These are phyloP conservation scores for Pleurostoma richardsiae DNA, from an alignment of 2,329 filamentous ascomycete species.

Conservation along the genomic window DNA sequence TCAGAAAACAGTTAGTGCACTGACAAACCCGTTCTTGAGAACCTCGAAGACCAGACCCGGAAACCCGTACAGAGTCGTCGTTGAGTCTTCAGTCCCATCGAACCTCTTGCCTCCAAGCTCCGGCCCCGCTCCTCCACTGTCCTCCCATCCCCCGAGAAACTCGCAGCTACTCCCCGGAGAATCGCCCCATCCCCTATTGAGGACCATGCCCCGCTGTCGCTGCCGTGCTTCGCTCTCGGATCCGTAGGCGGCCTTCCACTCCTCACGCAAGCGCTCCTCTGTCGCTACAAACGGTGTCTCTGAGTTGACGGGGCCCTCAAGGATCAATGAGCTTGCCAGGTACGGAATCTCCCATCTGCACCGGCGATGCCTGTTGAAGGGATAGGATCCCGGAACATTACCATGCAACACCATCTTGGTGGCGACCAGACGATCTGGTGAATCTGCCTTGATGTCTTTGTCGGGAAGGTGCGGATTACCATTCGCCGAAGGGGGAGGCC, in stretches of 20 bases:
- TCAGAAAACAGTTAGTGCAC: constrained; percentile 82
- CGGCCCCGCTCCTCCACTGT: constrained; percentile 51
- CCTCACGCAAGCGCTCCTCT: constrained; percentile 60
- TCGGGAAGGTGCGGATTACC: constrained; percentile 17
- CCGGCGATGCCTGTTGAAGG: constrained; percentile 90
- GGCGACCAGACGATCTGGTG: constrained; percentile 67
- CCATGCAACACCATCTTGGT: constrained; percentile 92
- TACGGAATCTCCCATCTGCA: constrained; percentile 79
- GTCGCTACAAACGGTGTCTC: constrained; percentile 76
- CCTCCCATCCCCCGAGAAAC: constrained; percentile 80
- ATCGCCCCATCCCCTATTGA: constrained; percentile 88
- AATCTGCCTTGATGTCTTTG: constrained; percentile 31
- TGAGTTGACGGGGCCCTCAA: constrained; percentile 52
- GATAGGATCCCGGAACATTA: constrained; percentile 92
- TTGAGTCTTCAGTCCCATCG: constrained; percentile 52
- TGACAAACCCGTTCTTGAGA: constrained; percentile 84
- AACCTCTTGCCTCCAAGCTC: constrained; percentile 42
- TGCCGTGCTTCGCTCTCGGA: constrained; percentile 45
- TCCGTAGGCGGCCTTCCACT: constrained; percentile 65
- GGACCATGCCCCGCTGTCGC: constrained; percentile 70
- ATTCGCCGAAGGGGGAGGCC: constrained; percentile 49
- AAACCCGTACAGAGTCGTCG: constrained; percentile 86
- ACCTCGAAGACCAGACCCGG: constrained; percentile 95
- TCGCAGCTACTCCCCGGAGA: constrained; percentile 88
- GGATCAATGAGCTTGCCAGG: constrained; percentile 28